These are phyloP conservation scores for Aspergillus calidoustus DNA, from an alignment of 2,329 filamentous ascomycete genomes.

Conservation along the genomic window DNA sequence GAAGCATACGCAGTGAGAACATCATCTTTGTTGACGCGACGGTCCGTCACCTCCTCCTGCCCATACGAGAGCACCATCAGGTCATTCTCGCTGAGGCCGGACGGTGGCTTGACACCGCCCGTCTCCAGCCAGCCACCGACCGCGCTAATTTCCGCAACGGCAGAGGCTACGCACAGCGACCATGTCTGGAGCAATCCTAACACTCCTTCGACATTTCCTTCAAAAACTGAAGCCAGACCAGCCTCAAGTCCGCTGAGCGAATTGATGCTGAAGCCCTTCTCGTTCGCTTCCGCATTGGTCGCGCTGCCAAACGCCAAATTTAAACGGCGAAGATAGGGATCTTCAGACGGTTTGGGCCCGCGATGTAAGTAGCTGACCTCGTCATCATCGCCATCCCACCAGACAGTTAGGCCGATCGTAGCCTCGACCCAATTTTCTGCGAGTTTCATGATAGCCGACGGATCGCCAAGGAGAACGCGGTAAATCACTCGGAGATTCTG, in stretches of 20 bases:
- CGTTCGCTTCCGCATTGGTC: constrained; percentile 67
- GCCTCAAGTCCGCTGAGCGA: constrained; percentile 77
- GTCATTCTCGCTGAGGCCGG: constrained; percentile 76
- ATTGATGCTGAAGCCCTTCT: constrained; percentile 71
- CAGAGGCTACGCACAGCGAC: constrained; percentile 78
- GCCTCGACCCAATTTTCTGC: constrained; percentile 94
- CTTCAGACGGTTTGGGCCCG: constrained; percentile 38
- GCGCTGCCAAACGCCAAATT: constrained; percentile 69
- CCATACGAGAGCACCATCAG: constrained; percentile 79
- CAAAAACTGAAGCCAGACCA: constrained; percentile 78
- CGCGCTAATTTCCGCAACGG: constrained; percentile 82
- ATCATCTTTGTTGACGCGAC: constrained; percentile 74
- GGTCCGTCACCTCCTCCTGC: constrained; percentile 50
- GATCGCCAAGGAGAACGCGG: constrained; percentile 76
- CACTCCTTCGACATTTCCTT: constrained; percentile 78
- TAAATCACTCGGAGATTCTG: constrained; percentile 82
- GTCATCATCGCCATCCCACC: constrained; percentile 86
- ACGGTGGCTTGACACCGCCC: constrained; percentile 60
- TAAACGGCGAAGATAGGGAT: constrained; percentile 76
- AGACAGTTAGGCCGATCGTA: constrained; percentile 78
- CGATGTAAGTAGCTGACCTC: constrained; percentile 41
- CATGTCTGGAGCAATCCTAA: constrained; percentile 75
- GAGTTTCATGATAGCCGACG: constrained; percentile 73
- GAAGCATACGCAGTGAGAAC: constrained; percentile 78
- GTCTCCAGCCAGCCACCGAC: constrained; percentile 80